Percentiles rank a stretch among this genome's conserved stretches.
phyloP scores from a whole-genome alignment of 805 yeast genomes.

The Wickerhamomyces pijperi region DNA sequence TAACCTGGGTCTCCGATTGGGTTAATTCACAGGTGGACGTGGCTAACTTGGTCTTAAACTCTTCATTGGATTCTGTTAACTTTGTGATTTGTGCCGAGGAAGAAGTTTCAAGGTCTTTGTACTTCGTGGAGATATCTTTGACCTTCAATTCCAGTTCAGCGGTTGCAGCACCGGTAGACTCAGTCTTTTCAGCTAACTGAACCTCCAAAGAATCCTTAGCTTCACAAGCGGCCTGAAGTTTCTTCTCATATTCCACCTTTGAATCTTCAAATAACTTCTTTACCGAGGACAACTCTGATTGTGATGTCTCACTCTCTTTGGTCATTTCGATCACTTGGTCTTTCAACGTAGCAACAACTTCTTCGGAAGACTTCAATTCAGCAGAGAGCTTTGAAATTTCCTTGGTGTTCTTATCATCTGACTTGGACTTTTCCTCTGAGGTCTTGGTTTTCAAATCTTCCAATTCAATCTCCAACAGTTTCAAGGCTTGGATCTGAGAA shows the following conservation, averaged over 20 bases:
- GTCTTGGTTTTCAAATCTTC: too few relatives aligned
- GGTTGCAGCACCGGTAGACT: background rate
- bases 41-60: too few relatives aligned
- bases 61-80: too few relatives aligned
- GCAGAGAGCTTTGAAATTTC: background rate
- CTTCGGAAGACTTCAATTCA: background rate
- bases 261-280: background rate
- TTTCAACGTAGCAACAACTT: background rate
- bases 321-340: background rate
- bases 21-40: too few relatives aligned
- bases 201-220: too few relatives aligned
- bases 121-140: background rate
- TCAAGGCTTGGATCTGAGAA: background rate
- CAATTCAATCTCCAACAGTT: slow-evolving; percentile 1
- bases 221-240: too few relatives aligned
- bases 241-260: too few relatives aligned
- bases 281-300: slow-evolving; percentile 1
- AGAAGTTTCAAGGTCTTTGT: background rate
- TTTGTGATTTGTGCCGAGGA: too few relatives aligned
- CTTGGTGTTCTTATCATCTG: background rate
- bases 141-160: background rate
- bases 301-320: background rate
- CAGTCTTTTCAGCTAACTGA: slow-evolving; percentile 2
- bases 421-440: slow-evolving; percentile 1
- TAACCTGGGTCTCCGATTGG: too few relatives aligned